These are phyloP conservation scores for Scytalidium lignicola DNA, from an alignment of 2,329 filamentous ascomycete species.

Conservation along the genomic window DNA sequence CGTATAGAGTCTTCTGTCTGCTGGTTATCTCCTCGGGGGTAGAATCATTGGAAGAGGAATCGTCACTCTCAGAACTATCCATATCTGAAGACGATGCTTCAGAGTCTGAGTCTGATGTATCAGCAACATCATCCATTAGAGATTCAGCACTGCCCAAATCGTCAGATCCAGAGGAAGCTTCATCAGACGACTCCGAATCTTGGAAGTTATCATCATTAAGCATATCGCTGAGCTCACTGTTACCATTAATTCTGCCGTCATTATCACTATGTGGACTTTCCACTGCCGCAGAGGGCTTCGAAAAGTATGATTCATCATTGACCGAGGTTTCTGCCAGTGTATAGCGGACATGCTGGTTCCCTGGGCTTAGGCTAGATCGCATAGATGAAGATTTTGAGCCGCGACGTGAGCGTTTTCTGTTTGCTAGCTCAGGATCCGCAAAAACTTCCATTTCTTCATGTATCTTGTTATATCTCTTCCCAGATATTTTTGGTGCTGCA, in stretches of 20 bases:
- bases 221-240: constrained; percentile 1
- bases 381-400: too few species aligned
- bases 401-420: too few species aligned
- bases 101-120: constrained; percentile 27
- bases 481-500: neutral
- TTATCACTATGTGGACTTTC: constrained; percentile 1
- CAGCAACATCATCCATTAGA: constrained; percentile 12
- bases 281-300: constrained; percentile 5
- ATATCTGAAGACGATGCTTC: constrained; percentile 6
- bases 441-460: too few species aligned
- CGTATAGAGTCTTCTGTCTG: constrained; percentile 14
- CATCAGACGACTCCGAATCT: constrained; percentile 15
- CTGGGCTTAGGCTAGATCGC: constrained; percentile 1
- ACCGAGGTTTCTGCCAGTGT: constrained; percentile 9
- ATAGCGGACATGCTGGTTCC: constrained; percentile 22
- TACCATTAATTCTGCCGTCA: constrained; percentile 1
- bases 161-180: constrained; percentile 12
- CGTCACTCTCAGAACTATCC: constrained; percentile 10
- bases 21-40: constrained; percentile 34
- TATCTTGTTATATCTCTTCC: neutral
- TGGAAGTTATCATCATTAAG: constrained; percentile 1
- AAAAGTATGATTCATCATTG: constrained; percentile 4
- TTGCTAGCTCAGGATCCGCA: too few species aligned
- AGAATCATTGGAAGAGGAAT: constrained; percentile 17
- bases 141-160: constrained; percentile 15